Conservation (phyloP, 2,329 filamentous ascomycete genomes). For the Onygena corvina region DNA sequence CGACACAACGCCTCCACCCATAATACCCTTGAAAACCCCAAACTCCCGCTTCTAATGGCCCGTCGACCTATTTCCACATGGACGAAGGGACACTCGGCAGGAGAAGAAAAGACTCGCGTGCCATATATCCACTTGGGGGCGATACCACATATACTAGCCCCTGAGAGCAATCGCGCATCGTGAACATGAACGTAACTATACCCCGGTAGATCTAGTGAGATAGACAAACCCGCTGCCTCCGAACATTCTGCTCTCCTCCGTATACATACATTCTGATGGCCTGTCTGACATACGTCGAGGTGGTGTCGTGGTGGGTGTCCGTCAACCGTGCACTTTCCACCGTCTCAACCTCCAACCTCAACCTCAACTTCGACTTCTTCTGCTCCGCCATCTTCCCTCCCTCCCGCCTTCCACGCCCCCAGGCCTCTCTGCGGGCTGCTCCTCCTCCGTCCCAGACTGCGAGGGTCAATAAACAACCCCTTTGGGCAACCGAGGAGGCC, state of each 20-base stretch:
- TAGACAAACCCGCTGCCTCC: neutral
- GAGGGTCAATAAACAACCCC: neutral
- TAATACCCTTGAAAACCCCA: slow-evolving; percentile 12
- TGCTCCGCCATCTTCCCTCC: neutral
- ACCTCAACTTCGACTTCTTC: neutral
- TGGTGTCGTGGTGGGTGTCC: neutral
- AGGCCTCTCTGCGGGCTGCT: neutral
- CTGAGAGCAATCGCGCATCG: slow-evolving; percentile 8
- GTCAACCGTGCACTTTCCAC: slow-evolving; percentile 1
- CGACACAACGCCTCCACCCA: neutral
- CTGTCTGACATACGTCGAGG: neutral
- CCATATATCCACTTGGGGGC: slow-evolving; percentile 29
- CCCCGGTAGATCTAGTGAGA: neutral
- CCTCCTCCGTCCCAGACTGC: neutral
- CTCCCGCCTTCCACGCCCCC: neutral
- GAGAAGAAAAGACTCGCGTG: slow-evolving; percentile 43
- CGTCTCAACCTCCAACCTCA: slow-evolving; percentile 6
- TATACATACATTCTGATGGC: neutral
- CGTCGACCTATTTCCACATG: slow-evolving; percentile 39
- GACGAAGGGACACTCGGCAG: slow-evolving; percentile 57
- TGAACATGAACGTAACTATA: slow-evolving; percentile 1
- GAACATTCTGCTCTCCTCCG: neutral
- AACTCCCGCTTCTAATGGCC: slow-evolving; percentile 61
- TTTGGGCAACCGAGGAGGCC: neutral
- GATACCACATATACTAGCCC: neutral